A percentile compares a stretch with the other conserved stretches of the same genome.
Evolutionary conservation across 495 filamentous ascomycete species (phyloP).

Genomic region (Podospora tetraspora): DNA sequence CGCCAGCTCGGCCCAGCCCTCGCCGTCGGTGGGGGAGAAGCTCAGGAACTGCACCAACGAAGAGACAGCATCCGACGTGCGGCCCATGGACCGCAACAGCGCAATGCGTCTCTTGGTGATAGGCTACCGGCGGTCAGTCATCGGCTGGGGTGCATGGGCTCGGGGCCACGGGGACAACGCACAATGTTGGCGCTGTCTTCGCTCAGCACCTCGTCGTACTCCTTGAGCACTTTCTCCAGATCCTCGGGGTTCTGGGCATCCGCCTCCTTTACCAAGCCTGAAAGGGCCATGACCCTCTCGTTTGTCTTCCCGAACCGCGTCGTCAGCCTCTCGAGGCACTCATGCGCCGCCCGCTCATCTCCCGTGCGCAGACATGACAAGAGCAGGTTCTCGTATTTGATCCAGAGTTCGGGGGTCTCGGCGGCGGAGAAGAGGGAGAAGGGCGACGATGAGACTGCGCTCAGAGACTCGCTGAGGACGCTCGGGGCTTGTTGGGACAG

Average conservation of each 20-base stretch:
- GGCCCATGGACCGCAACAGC: conserved; percentile 66
- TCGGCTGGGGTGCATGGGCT: neutral
- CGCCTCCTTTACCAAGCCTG: conserved; percentile 82
- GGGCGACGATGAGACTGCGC: conserved; percentile 44
- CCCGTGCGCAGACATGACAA: conserved; percentile 79
- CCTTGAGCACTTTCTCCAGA: conserved; percentile 61
- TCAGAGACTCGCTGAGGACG: conserved; percentile 52
- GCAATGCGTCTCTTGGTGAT: conserved; percentile 82
- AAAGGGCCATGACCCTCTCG: conserved; percentile 74
- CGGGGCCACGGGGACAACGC: conserved; percentile 25
- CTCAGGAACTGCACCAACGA: conserved; percentile 70
- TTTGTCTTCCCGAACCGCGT: conserved; percentile 76
- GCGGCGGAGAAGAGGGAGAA: conserved; percentile 50
- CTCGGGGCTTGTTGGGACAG: conserved; percentile 73
- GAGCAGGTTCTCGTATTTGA: conserved; percentile 76
- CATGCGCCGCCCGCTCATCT: conserved; percentile 69
- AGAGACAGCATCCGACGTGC: conserved; percentile 64
- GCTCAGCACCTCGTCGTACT: conserved; percentile 69
- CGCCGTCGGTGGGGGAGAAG: conserved; percentile 81
- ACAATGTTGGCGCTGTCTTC: conserved; percentile 80
- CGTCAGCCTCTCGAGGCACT: conserved; percentile 67
- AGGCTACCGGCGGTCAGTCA: conserved; percentile 49
- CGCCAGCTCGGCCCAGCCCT: conserved; percentile 89
- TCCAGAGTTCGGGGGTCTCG: conserved; percentile 75
- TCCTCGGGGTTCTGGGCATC: conserved; percentile 57